These are phyloP conservation scores for Capsella rubella DNA, from an alignment of 441 rosid genomes.

Conservation along the genomic window DNA sequence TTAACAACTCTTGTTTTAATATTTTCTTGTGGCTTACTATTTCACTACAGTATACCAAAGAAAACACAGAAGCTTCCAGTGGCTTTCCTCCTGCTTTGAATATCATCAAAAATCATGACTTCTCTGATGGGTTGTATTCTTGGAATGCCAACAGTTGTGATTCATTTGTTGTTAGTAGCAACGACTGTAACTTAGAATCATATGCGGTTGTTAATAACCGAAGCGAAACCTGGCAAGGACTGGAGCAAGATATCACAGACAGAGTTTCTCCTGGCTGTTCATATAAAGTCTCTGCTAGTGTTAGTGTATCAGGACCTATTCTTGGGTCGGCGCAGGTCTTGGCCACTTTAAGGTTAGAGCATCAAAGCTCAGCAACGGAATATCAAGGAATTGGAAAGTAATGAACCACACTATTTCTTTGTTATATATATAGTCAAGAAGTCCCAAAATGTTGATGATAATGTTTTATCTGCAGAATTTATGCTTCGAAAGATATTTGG, in stretches of 20 bases:
- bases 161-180: slow-evolving; percentile 61
- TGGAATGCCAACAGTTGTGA: slow-evolving; percentile 85
- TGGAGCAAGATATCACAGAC: slow-evolving; percentile 85
- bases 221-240: slow-evolving; percentile 85
- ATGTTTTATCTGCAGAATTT: slow-evolving; percentile 56
- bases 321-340: slow-evolving; percentile 57
- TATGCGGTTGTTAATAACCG: slow-evolving; percentile 78
- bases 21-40: slow-evolving; percentile 3
- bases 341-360: slow-evolving; percentile 80
- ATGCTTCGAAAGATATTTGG: slow-evolving; percentile 73
- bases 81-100: slow-evolving; percentile 38
- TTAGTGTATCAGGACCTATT: slow-evolving; percentile 65
- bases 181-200: slow-evolving; percentile 45
- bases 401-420: slow-evolving; percentile 36
- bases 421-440: slow-evolving; percentile 18
- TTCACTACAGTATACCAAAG: slow-evolving; percentile 30
- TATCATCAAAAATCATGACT: slow-evolving; percentile 72
- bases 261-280: slow-evolving; percentile 60
- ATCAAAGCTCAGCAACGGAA: slow-evolving; percentile 52
- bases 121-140: slow-evolving; percentile 68
- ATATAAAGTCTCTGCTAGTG: slow-evolving; percentile 72
- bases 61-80: not conserved
- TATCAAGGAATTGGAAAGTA: slow-evolving; percentile 80
- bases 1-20: not conserved
- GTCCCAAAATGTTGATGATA: slow-evolving; percentile 22